These are phyloP conservation scores for Leptodontidium sp. DNA, from an alignment of 2,329 filamentous ascomycete species.

Conservation along the genomic window DNA sequence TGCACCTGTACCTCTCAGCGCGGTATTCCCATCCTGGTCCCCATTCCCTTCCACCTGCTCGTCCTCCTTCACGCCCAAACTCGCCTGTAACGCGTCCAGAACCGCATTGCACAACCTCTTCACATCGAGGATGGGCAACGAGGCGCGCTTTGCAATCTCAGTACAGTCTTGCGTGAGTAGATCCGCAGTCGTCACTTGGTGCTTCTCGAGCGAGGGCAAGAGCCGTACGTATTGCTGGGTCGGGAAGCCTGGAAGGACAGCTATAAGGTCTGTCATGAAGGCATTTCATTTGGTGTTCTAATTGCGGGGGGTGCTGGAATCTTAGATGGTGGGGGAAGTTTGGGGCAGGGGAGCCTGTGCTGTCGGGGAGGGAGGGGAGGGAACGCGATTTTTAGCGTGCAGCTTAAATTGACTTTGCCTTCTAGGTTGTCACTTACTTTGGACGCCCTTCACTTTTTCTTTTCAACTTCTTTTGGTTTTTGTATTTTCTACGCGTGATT, in stretches of 20 bases:
- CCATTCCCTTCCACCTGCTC: too few relatives aligned
- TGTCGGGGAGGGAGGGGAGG: background rate
- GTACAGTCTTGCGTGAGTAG: constrained; percentile 83
- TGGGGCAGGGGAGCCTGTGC: background rate
- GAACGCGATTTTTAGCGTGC: constrained; percentile 14
- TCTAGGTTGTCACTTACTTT: background rate
- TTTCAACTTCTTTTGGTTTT: background rate
- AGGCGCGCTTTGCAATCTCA: constrained; percentile 86
- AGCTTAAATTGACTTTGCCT: background rate
- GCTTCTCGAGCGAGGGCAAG: constrained; percentile 80
- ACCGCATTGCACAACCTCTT: constrained; percentile 76
- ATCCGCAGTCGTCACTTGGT: constrained; percentile 80
- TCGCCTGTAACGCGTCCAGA: constrained; percentile 69
- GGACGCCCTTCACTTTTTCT: background rate
- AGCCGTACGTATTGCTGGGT: constrained; percentile 75
- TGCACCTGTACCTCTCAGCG: constrained; percentile 22
- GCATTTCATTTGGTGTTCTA: constrained; percentile 36
- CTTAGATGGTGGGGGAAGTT: constrained; percentile 18
- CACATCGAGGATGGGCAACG: constrained; percentile 81
- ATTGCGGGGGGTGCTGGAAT: constrained; percentile 9
- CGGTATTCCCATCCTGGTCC: constrained; percentile 19
- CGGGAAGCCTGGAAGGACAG: constrained; percentile 82
- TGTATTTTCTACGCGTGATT: too few relatives aligned
- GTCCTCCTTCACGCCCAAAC: constrained; percentile 48
- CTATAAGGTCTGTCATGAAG: constrained; percentile 85